phyloP scores from a whole-genome alignment of 176 grass and related monocot species.

The Stipa capillata region DNA sequence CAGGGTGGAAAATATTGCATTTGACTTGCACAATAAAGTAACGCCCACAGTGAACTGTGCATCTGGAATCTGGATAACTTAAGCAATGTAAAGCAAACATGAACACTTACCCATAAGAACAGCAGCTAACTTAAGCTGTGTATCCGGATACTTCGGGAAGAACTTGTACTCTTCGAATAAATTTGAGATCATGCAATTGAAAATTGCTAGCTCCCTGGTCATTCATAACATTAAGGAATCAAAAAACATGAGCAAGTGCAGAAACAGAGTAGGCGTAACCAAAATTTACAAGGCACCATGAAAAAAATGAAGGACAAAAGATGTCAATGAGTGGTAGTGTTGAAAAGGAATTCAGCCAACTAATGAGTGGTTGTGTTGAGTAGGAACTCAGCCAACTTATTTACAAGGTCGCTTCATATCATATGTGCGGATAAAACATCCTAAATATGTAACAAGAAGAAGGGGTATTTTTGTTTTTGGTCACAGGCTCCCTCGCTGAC shows the following conservation, averaged over 20 bases:
- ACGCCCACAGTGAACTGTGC: neutral
- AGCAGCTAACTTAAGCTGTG: slow-evolving; percentile 78
- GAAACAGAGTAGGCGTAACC: slow-evolving; percentile 3
- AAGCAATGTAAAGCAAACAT: neutral
- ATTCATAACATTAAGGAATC: slow-evolving; percentile 18
- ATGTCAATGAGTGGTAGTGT: too few relatives aligned
- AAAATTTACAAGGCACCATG: neutral
- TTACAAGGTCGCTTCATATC: neutral
- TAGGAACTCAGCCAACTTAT: neutral
- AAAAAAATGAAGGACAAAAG: slow-evolving; percentile 9
- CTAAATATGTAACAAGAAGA: neutral
- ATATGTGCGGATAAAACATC: neutral
- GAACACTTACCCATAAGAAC: slow-evolving; percentile 71
- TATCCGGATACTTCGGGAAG: slow-evolving; percentile 90
- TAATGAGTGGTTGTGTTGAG: neutral
- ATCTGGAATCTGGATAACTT: slow-evolving; percentile 1
- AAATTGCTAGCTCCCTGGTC: slow-evolving; percentile 66
- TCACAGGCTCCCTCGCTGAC: neutral
- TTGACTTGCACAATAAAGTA: neutral
- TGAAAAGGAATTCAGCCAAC: too few relatives aligned
- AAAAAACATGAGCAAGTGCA: slow-evolving; percentile 4
- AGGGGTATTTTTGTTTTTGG: neutral
- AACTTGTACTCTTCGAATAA: slow-evolving; percentile 97
- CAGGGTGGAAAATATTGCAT: neutral
- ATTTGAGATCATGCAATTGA: slow-evolving; percentile 82